These are phyloP conservation scores for Nicotiana tomentosiformis DNA, from an alignment of 257 asterid species.

Conservation along the genomic window DNA sequence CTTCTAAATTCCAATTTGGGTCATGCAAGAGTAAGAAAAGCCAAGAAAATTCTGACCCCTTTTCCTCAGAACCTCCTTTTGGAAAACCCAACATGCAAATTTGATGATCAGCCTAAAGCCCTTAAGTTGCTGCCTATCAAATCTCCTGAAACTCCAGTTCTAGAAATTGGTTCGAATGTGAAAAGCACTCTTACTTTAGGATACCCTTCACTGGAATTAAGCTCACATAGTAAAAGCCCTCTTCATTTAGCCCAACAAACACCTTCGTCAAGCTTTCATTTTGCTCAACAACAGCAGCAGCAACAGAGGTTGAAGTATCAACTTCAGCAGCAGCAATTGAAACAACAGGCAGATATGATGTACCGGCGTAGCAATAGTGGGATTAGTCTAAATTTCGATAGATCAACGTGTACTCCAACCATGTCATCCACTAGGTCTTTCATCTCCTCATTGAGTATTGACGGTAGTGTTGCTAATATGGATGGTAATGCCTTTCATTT, in stretches of 20 bases:
- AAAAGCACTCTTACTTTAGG: slow-evolving; percentile 41
- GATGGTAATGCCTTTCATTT: slow-evolving; percentile 58
- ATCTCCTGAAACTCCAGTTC: slow-evolving; percentile 21
- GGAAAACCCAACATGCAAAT: slow-evolving; percentile 41
- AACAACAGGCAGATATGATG: slow-evolving; percentile 53
- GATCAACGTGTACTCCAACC: slow-evolving; percentile 74
- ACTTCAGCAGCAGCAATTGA: slow-evolving; percentile 61
- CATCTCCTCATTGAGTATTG: slow-evolving; percentile 79
- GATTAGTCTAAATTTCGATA: slow-evolving; percentile 73
- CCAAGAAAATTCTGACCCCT: slow-evolving; percentile 35
- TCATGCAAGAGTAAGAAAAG: slow-evolving; percentile 79
- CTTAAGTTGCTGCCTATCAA: slow-evolving; percentile 33
- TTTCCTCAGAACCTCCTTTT: slow-evolving; percentile 54
- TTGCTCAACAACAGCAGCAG: slow-evolving; percentile 44
- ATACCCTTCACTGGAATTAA: slow-evolving; percentile 45
- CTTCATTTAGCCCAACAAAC: slow-evolving; percentile 40
- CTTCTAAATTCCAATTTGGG: slow-evolving; percentile 58
- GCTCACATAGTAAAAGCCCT: slow-evolving; percentile 37
- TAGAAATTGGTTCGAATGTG: slow-evolving; percentile 32
- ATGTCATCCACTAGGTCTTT: slow-evolving; percentile 85
- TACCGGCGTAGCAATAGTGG: slow-evolving; percentile 61
- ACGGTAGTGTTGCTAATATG: slow-evolving; percentile 72
- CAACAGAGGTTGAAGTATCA: slow-evolving; percentile 34
- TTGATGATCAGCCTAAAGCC: slow-evolving; percentile 41
- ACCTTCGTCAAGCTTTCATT: slow-evolving; percentile 28